Evolutionary conservation across 2,329 filamentous ascomycete genomes (phyloP), one percentile per base, ranked within the genome.

Genomic region (Alternaria panax): DNA sequence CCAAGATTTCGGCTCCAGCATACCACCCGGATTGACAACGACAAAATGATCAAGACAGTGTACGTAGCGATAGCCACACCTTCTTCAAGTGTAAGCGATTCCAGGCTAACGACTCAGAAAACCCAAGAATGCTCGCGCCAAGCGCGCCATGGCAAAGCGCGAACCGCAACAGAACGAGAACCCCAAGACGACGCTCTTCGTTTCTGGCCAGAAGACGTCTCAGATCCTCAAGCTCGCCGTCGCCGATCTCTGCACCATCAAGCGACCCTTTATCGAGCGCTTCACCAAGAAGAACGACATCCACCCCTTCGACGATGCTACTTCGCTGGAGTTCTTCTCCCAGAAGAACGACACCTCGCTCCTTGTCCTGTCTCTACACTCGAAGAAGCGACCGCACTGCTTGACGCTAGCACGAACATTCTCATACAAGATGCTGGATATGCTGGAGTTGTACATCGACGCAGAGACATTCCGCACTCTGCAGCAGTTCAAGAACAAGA

Each of bases 231-330:
- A 96, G 80, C 90, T 94, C 70, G 92, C 92, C 58, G 84, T 97
- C 63, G 90, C 88, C 68, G 95, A 97, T 72, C 86, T 99, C 57
- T 87, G 92, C 80, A 87, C 92, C 48, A 84, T 99, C 74, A 93
- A 94, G 71, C 89, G 91, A 73, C 93, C 93, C 2, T 85, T 94
- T 62, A 89, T 90, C 65, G 90, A 96, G 79, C 93, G 93, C 69
- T 97, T 99, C 83, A 92, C 88, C 80, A 99, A 98, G 86, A 98
- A 98, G 84, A 99, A 99, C 80, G 85, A 88, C 69, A 90, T 97
- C 71, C 93, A 95, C 79, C 95, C 95, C 2, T 99, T 99, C 79
- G 94, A 97, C 79, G 93, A 96, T 77, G 83, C 91, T 65, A 84
- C 90, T 27, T 94, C 91, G 53, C 86, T 98, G 67, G 92, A 97